Conservation (phyloP, 805 yeast genomes). For the Debaryomyces castellii region DNA sequence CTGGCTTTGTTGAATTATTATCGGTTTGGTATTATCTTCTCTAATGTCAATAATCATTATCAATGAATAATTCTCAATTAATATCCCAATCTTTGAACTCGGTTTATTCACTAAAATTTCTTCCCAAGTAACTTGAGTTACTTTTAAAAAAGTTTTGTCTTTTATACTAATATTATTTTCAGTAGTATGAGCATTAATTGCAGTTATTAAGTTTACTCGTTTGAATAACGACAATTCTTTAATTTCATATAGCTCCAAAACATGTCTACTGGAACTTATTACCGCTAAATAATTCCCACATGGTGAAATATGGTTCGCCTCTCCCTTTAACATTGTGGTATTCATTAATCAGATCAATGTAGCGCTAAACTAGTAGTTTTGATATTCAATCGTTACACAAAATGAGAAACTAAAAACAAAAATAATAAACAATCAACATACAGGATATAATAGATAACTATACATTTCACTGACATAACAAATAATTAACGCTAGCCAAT, state of each 20-base stretch:
- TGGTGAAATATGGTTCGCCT: conserved; percentile 11
- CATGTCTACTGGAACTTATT: not conserved
- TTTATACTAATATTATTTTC: not conserved
- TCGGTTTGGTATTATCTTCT: conserved; percentile 19
- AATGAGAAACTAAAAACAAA: conserved; percentile 7
- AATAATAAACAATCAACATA: conserved; percentile 11
- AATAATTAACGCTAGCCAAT: not conserved
- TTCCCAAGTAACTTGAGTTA: conserved; percentile 24
- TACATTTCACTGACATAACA: not conserved
- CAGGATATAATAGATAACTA: conserved; percentile 8
- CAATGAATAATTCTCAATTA: conserved; percentile 16
- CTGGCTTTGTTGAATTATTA: conserved; percentile 28
- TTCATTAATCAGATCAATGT: not conserved
- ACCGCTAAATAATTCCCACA: conserved; percentile 22
- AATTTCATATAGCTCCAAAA: not conserved
- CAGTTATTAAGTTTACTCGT: not conserved
- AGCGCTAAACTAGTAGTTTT: not conserved
- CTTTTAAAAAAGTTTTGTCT: not conserved
- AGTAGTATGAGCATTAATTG: not conserved
- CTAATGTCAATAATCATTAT: conserved; percentile 25
- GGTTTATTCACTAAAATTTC: conserved; percentile 2
- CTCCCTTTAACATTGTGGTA: conserved; percentile 3
- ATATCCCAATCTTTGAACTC: conserved; percentile 31
- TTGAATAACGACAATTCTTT: not conserved
- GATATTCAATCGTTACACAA: not conserved